Conservation (phyloP, 257 asterid species). For the Orobanche coerulescens region DNA sequence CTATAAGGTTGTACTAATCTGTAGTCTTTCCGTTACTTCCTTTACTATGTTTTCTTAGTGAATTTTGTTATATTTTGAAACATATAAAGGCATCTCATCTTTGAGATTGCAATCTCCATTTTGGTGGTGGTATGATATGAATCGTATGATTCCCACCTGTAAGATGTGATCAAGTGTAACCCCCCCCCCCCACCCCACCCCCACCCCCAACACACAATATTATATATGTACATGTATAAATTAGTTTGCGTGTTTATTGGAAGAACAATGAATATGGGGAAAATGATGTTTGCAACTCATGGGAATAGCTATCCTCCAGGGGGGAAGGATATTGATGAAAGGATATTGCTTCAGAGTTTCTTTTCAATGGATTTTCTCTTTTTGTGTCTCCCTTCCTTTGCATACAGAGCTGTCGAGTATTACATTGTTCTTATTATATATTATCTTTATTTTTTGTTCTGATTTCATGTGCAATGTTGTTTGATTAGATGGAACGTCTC, state of each 20-base stretch:
- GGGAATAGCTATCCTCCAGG: not conserved
- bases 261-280: not conserved
- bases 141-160: too few relatives aligned
- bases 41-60: conserved; percentile 8
- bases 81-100: conserved; percentile 26
- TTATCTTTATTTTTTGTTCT: conserved; percentile 13
- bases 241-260: not conserved
- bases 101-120: conserved; percentile 10
- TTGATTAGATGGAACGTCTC: conserved; percentile 65
- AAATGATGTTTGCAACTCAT: conserved; percentile 1
- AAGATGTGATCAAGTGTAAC: too few relatives aligned
- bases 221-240: too few relatives aligned
- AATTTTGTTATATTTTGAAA: conserved; percentile 7
- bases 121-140: not conserved
- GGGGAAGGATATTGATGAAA: not conserved
- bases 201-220: too few relatives aligned
- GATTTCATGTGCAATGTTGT: conserved; percentile 17
- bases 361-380: not conserved
- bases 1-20: conserved; percentile 63
- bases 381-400: conserved; percentile 3
- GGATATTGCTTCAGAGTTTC: conserved; percentile 5
- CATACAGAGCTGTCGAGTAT: not conserved
- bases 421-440: not conserved
- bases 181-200: too few relatives aligned
- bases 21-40: conserved; percentile 19